These are phyloP conservation scores for Daedaleopsis nitida DNA, from an alignment of 768 basidiomycete genomes.

Conservation along the genomic window DNA sequence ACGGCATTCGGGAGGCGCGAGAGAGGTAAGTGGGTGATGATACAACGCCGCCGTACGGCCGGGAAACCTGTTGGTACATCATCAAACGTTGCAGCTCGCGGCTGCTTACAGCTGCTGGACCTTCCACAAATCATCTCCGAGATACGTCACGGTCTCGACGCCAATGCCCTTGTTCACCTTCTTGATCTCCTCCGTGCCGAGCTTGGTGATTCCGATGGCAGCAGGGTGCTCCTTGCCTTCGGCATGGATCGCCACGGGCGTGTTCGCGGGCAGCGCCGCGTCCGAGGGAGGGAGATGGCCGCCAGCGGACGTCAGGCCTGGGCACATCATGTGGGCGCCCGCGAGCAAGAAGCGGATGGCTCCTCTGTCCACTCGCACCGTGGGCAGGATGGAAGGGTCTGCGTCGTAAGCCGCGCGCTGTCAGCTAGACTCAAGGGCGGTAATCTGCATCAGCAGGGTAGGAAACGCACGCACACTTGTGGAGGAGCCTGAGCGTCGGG, in stretches of 20 bases:
- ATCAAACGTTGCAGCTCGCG: constrained; percentile 2
- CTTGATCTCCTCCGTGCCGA: constrained; percentile 89
- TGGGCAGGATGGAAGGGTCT: constrained; percentile 93
- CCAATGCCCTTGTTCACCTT: constrained; percentile 87
- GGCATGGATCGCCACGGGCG: constrained; percentile 88
- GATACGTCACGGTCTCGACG: constrained; percentile 68
- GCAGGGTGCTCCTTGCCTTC: constrained; percentile 94
- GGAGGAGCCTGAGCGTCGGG: constrained; percentile 86
- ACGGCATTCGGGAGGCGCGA: background rate
- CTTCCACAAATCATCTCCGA: constrained; percentile 90
- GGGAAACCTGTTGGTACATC: constrained; percentile 3
- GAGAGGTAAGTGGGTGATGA: background rate
- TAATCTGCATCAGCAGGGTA: background rate
- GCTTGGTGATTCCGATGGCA: constrained; percentile 80
- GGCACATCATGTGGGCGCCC: constrained; percentile 96
- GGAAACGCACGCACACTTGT: constrained; percentile 70
- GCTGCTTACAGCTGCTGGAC: constrained; percentile 54
- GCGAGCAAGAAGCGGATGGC: constrained; percentile 96
- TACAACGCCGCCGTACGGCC: background rate
- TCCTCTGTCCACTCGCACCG: constrained; percentile 90
- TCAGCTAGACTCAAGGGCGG: background rate
- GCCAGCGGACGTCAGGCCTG: constrained; percentile 91
- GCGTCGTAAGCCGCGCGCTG: constrained; percentile 7
- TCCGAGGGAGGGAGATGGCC: constrained; percentile 82
- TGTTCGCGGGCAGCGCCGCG: constrained; percentile 64